Base-by-base conservation (phyloP, 2,329 filamentous ascomycete genomes). In the Zopfia rhizophila region DNA sequence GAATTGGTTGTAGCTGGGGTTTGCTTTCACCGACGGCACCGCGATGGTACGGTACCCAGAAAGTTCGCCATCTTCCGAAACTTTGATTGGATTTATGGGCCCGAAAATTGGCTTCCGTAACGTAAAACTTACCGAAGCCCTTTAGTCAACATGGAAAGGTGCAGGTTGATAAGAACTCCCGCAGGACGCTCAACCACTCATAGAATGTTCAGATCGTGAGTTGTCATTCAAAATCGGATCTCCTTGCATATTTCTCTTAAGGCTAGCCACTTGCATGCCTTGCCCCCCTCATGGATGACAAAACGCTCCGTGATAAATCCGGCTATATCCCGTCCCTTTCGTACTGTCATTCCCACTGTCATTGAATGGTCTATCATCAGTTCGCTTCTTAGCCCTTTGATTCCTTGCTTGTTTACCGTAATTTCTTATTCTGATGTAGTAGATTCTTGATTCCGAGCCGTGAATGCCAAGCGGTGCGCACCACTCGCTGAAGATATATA, bases 151-250 rank as follows among this genome's bases (percentile, higher is more conserved):
- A 30, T 19, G 38, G 23, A 32, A 13, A 24, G 8, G 16, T 57
- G 63, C 63, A 61, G 23, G 53, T 56, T 45, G 68, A 71, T 71
- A 71, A 71, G 64, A n/a, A 38, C 58, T 56, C 61, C 55, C 47
- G 51, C 52, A 48, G 39, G 45, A 48, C 30, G 45, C 42, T 41
- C 45, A 55, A 50, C 50, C 50, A 53, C 38, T 59, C 51, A 53
- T 46, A 45, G 38, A 40, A 39, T 40, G 24, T 33, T 38, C 40
- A 24, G 36, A 55, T 36, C 18, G 38, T 49, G 51, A 47, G 46
- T 44, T 53, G 51, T 56, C 53, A 53, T 51, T 60, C 24, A 30
- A 51, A 51, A 28, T 29, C 55, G 54, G 59, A 50, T 37, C 40
- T 41, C 42, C 38, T 55, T 61, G 54, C 61, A 56, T 52, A 39